Evolutionary conservation across 2,329 filamentous ascomycete species (phyloP).

Genomic region (Hymenoscyphus fructigenus): DNA sequence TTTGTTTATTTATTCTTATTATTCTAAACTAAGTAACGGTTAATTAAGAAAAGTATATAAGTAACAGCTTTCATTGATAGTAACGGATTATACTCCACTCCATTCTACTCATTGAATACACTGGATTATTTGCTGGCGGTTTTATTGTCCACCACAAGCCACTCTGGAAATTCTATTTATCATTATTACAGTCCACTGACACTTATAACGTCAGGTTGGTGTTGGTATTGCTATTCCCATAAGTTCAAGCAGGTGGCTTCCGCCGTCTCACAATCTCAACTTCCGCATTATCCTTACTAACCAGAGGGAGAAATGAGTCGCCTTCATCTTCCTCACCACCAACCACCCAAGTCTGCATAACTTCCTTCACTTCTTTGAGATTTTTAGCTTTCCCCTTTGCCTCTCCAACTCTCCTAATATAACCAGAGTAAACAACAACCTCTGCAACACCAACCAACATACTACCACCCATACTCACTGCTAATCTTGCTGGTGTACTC

Average conservation of each 20-base stretch:
- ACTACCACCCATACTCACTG: conserved; percentile 69
- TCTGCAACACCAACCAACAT: conserved; percentile 72
- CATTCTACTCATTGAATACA: too few relatives aligned
- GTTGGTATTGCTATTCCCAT: too few relatives aligned
- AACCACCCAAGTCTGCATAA: conserved; percentile 71
- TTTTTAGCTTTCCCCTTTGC: conserved; percentile 63
- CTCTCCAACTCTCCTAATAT: conserved; percentile 68
- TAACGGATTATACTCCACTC: too few relatives aligned
- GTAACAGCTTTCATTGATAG: too few relatives aligned
- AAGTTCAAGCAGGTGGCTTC: not conserved
- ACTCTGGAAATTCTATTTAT: too few relatives aligned
- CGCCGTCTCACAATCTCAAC: not conserved
- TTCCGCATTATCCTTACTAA: not conserved
- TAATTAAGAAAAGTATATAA: too few relatives aligned
- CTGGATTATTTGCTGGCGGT: too few relatives aligned
- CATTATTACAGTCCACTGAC: too few relatives aligned
- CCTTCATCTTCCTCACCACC: conserved; percentile 38
- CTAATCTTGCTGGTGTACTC: conserved; percentile 68
- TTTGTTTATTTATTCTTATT: too few relatives aligned
- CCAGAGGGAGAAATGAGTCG: conserved; percentile 12
- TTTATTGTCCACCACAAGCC: too few relatives aligned
- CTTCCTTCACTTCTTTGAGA: conserved; percentile 64
- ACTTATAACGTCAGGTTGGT: too few relatives aligned
- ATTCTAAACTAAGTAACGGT: too few relatives aligned
- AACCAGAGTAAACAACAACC: conserved; percentile 74